These are phyloP conservation scores for Eucalyptus fibrosa DNA, from an alignment of 345 rosid genomes.

Conservation along the genomic window DNA sequence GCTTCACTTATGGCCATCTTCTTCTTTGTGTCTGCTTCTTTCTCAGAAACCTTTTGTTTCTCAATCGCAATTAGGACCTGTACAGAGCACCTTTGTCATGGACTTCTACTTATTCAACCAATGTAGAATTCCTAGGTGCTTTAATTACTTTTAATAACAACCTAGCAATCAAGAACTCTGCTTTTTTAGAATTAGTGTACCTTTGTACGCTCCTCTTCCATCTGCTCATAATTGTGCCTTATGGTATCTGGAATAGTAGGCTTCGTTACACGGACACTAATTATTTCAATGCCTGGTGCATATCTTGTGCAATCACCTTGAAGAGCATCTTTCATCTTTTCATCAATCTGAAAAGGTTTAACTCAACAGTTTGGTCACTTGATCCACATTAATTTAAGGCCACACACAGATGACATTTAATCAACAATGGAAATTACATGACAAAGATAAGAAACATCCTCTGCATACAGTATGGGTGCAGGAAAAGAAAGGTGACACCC, in stretches of 20 bases:
- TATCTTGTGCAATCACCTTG: conserved; percentile 82
- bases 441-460: not conserved
- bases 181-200: conserved; percentile 7
- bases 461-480: not conserved
- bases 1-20: conserved; percentile 95
- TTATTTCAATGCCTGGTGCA: conserved; percentile 90
- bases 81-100: not conserved
- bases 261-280: conserved; percentile 91
- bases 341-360: conserved; percentile 54
- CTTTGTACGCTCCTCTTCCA: conserved; percentile 97
- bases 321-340: conserved; percentile 93
- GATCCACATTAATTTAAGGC: not conserved
- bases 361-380: not conserved
- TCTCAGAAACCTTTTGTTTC: conserved; percentile 78
- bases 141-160: not conserved
- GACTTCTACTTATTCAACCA: not conserved
- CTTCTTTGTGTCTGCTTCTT: conserved; percentile 78
- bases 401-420: not conserved
- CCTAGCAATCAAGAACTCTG: not conserved
- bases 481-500: not conserved
- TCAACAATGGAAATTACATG: not conserved
- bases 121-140: not conserved
- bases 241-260: conserved; percentile 75
- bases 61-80: conserved; percentile 84
- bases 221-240: conserved; percentile 68